phyloP scores from a whole-genome alignment of 1,284 basidiomycete genomes.

The Leccinum pachyderme region DNA sequence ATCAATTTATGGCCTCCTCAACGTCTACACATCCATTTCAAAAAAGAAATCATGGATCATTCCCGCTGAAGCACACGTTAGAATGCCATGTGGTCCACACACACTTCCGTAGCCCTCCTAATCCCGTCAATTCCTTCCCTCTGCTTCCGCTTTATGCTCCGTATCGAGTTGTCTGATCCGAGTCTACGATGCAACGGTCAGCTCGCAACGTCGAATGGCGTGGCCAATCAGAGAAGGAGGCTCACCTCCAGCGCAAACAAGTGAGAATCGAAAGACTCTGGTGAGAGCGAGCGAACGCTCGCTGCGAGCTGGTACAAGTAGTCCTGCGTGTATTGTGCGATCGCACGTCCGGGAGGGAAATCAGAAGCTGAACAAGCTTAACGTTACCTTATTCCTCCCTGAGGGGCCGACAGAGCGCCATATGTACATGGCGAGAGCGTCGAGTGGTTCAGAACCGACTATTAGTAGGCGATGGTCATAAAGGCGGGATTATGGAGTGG shows the following conservation, averaged over 20 bases:
- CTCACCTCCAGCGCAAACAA: constrained; percentile 70
- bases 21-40: background rate
- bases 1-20: background rate
- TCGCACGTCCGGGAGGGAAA: background rate
- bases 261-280: constrained; percentile 75
- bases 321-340: constrained; percentile 45
- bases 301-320: constrained; percentile 75
- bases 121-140: background rate
- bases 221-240: background rate
- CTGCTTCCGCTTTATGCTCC: background rate
- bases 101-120: background rate
- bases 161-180: constrained; percentile 20
- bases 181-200: constrained; percentile 1
- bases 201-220: background rate
- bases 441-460: constrained; percentile 80
- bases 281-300: constrained; percentile 67
- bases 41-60: background rate
- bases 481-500: background rate
- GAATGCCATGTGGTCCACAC: background rate
- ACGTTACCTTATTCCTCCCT: constrained; percentile 74
- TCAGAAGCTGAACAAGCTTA: background rate
- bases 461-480: background rate
- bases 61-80: background rate
- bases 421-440: constrained; percentile 64
- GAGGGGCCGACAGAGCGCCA: constrained; percentile 78